Conservation (phyloP, 2,329 filamentous ascomycete genomes). For the Cercospora zeae-maydis region DNA sequence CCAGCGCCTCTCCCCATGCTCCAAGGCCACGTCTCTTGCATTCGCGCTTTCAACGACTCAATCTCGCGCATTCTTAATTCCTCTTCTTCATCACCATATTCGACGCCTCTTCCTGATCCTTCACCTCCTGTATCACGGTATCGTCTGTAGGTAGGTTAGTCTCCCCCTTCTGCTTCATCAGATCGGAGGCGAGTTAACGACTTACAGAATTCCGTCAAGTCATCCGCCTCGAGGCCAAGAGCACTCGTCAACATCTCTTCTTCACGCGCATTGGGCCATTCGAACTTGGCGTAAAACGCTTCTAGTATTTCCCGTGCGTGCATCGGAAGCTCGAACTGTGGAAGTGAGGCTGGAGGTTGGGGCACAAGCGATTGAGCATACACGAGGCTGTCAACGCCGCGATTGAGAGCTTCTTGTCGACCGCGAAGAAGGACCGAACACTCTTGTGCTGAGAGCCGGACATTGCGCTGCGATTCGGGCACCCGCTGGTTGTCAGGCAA, state of each 20-base stretch:
- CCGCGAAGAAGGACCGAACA: neutral
- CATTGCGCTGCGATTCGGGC: neutral
- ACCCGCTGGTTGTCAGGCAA: neutral
- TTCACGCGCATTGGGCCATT: conserved; percentile 15
- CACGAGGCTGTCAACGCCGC: conserved; percentile 12
- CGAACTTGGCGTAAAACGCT: conserved; percentile 13
- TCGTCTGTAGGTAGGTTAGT: neutral
- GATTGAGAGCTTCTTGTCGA: conserved; percentile 8
- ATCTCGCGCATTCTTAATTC: neutral
- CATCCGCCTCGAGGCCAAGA: conserved; percentile 1
- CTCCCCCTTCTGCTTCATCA: neutral
- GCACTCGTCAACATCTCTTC: conserved; percentile 14
- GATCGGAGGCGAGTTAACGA: neutral
- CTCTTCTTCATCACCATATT: conserved; percentile 2
- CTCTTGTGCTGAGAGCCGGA: neutral
- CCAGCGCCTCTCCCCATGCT: neutral
- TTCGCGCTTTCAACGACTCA: neutral
- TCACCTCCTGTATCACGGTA: neutral
- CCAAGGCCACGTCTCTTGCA: neutral
- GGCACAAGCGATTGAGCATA: neutral
- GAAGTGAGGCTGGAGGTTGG: neutral
- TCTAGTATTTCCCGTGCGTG: conserved; percentile 17
- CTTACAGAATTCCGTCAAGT: conserved; percentile 22
- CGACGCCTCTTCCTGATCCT: neutral
- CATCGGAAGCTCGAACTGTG: neutral